Base-by-base conservation (phyloP, 2,329 filamentous ascomycete genomes). In the Aspergillus neotritici region DNA sequence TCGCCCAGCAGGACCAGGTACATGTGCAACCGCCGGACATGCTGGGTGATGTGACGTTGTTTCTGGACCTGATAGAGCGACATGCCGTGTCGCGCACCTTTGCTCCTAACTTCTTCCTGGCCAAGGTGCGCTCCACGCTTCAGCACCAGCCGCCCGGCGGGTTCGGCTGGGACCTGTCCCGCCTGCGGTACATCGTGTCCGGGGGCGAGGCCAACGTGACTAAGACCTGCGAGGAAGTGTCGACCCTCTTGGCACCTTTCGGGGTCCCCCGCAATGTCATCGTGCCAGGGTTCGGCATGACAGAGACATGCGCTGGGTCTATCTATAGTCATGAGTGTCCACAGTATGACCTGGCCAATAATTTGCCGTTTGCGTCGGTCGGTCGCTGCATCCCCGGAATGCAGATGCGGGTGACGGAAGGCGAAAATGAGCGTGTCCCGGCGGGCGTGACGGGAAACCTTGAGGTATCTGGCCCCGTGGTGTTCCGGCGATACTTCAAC, bases 261-360 rank as follows among this genome's bases (percentile, higher is more conserved):
- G 40, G 2, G 34, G 50, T 10, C 60, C 61, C 43, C 62, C 71
- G 32, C 70, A 74, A 7, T 72, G 76, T 51, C 17, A 49, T 58
- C 13, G 40, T 39, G 2, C 43, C 56, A 41, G 47, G 51, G 0
- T 53, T 60, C 40, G 52, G 55, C 9, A 52, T 57, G 72, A 77
- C 73, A 0, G 75, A 78, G 58, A 78, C 73, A 0, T 78, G 74
- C 48, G 74, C 72, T 0, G 74, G 74, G 0, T 49, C 61, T 3
- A 74, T 76, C 14, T 76, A 63, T 59, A 70, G 67, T 25, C 29
- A 49, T 0, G 40, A 62, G 1, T 74, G 67, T 39, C 74, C 75
- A 0, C 31, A 38, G 0, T 68, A 67, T 41, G 73, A 76, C 41
- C 14, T 66, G 0, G 37, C 47, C 0, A 42, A 53, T 36, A 41